Base-by-base conservation (phyloP, 208 protist genomes). In the Leishmania tropica region DNA sequence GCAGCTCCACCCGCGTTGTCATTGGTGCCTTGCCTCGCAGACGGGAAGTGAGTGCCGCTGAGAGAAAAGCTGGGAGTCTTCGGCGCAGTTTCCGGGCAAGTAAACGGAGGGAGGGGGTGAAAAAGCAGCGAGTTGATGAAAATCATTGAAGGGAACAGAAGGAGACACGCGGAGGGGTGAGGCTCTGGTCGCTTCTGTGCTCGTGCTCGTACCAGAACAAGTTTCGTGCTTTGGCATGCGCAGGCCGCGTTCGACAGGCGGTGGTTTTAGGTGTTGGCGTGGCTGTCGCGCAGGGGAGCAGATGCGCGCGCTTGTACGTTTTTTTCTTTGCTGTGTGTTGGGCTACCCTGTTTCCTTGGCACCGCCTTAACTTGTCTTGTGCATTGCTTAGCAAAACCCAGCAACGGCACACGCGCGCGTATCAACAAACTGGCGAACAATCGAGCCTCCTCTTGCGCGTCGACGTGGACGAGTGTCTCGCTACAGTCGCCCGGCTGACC, bases 1-100 rank as follows among this genome's bases (percentile, higher is more conserved):
- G 79, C n/a, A 95, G 81, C 58, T 88, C 83, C 17, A 95, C 85
- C n/a, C 92, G 87, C 7, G 92, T 93, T 10, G 88, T 74, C 90
- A 93, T 93, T 0, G 45, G 24, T 42, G 13, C 35, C 48, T 51
- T 21, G 35, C 37, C 19, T n/a, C 17, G 40, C 24, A 4, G 40
- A 45, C 19, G 42, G 13, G 21, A 10, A 51, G 2, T 15, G 67
- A 48, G 17, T 8, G 28, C 67, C 2, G 67, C 7, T 51, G 42
- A n/a, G 37, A 71, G 13, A 15, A 48, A 48, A 48, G 37, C 17
- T 72, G 21, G 7, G 8, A 6, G 40, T 15, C 15, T 21, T 6
- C 67, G 24, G 19, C 1, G n/a, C 21, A 31, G 58, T n/a, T 64
- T 64, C 58, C 42, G 42, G 54, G 54, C 17, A 58, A 10, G 21